These are phyloP conservation scores for Haplographium delicatum DNA, from an alignment of 495 filamentous ascomycete species.

Conservation along the genomic window DNA sequence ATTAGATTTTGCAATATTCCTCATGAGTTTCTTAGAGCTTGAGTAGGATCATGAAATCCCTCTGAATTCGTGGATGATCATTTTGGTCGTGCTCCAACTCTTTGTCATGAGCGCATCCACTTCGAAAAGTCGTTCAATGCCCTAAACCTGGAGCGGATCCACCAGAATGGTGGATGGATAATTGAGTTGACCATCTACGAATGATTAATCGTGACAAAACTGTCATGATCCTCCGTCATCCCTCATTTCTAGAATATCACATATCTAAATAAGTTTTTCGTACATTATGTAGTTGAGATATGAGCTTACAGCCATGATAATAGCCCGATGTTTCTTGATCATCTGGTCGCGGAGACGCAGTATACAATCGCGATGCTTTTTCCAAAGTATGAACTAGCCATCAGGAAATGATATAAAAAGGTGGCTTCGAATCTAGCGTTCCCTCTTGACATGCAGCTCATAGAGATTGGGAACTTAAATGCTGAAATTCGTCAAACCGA, in stretches of 20 bases:
- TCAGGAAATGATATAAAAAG: slow-evolving; percentile 29
- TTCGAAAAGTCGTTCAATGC: slow-evolving; percentile 29
- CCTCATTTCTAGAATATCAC: slow-evolving; percentile 31
- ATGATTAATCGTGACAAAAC: slow-evolving; percentile 34
- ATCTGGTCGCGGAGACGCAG: slow-evolving; percentile 41
- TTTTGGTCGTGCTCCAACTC: background rate
- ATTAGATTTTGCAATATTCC: background rate
- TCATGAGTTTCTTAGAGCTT: slow-evolving; percentile 4
- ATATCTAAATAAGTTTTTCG: background rate
- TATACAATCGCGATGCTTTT: slow-evolving; percentile 40
- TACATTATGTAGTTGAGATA: no score
- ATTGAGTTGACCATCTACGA: slow-evolving; percentile 41
- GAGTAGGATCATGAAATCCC: slow-evolving; percentile 13
- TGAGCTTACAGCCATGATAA: background rate
- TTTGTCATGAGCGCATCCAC: slow-evolving; percentile 10
- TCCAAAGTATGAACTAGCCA: slow-evolving; percentile 30
- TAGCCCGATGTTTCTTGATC: slow-evolving; percentile 26
- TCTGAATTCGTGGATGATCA: background rate
- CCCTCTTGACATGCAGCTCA: slow-evolving; percentile 27
- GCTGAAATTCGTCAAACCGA: slow-evolving; percentile 36
- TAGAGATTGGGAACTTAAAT: slow-evolving; percentile 27
- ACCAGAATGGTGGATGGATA: slow-evolving; percentile 35
- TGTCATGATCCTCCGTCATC: slow-evolving; percentile 40
- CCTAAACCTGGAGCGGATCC: slow-evolving; percentile 29
- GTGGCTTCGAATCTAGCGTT: background rate